Base-by-base conservation (phyloP, 805 yeast species). In the Clavispora santaluciae region DNA sequence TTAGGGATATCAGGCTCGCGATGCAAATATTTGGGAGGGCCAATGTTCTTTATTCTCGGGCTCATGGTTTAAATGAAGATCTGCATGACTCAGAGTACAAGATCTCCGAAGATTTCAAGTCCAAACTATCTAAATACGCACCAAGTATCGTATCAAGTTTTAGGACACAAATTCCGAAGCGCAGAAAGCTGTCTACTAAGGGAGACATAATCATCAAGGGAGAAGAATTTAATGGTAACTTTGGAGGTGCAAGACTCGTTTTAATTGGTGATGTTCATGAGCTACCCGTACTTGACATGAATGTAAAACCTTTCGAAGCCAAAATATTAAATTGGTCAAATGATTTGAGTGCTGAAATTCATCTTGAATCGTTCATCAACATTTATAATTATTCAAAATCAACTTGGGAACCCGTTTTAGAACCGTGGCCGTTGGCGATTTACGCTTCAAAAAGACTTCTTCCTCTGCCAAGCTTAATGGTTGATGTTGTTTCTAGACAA, bases 401-500 rank as follows among this genome's bases (percentile, higher is more conserved):
- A 3, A 76, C 88, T 0, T 90, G 99, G 98, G 98, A 93, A 54
- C 97, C 99, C 0, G 66, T 93, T 35, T 60, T 93, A 37, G 99
- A 93, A 55, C 83, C 91, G 0, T 85, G 95, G 86, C 82, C 87
- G 6, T 68, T 91, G 38, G 80, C 87, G 0, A 62, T 86, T 10
- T 87, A 85, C 57, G 78, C 84, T 2, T 70, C 86, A 1, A 76
- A 75, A 39, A 63, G 63, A 0, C 44, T 56, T 0, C 69, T 68
- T 11, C 73, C 78, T 0, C 70, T 72, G 5, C 68, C 74, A 5
- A 67, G 76, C 15, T 53, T 83, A 3, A 57, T 73, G 25, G 68
- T 91, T 34, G 90, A 87, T 53, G 65, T 93, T 5, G 76, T 78
- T n/a, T 83, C 96, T 0, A 70, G 87, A 43, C 76, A 84, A 48